Conservation (phyloP, 2,329 filamentous ascomycete genomes). For the Aureobasidium sp. region DNA sequence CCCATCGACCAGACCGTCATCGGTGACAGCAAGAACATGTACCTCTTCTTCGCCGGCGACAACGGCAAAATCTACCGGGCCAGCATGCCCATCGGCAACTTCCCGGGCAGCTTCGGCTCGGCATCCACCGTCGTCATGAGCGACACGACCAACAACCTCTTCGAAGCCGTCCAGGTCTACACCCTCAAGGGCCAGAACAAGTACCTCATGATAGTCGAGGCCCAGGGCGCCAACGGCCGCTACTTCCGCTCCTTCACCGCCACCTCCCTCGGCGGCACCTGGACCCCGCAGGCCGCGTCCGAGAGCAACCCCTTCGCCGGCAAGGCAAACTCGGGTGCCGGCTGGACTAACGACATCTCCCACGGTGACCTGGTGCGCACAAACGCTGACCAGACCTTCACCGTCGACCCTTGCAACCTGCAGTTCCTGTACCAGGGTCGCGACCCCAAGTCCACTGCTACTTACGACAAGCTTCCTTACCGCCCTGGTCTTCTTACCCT, state of each 20-base stretch:
- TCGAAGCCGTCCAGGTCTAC: conserved; percentile 61
- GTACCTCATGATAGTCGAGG: conserved; percentile 62
- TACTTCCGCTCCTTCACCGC: conserved; percentile 62
- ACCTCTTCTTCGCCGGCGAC: conserved; percentile 59
- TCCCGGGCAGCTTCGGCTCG: conserved; percentile 52
- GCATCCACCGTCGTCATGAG: conserved; percentile 43
- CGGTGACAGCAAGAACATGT: conserved; percentile 52
- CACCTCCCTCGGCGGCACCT: conserved; percentile 45
- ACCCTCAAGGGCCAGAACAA: conserved; percentile 44
- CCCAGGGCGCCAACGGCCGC: conserved; percentile 47
- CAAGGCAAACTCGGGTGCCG: conserved; percentile 54
- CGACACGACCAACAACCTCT: conserved; percentile 49
- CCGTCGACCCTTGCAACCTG: conserved; percentile 55
- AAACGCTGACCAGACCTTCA: conserved; percentile 53
- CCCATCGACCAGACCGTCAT: conserved; percentile 57
- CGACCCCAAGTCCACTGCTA: conserved; percentile 29
- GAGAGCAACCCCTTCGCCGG: conserved; percentile 57
- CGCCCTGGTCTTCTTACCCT: conserved; percentile 48
- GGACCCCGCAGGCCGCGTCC: conserved; percentile 48
- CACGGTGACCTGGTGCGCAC: conserved; percentile 53
- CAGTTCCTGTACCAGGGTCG: conserved; percentile 56
- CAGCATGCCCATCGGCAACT: conserved; percentile 53
- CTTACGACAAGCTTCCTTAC: conserved; percentile 48
- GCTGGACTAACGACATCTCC: conserved; percentile 59
- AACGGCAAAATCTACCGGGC: conserved; percentile 58